Conservation (phyloP, 73 alveolate genomes). For the Halteria grandinella region DNA sequence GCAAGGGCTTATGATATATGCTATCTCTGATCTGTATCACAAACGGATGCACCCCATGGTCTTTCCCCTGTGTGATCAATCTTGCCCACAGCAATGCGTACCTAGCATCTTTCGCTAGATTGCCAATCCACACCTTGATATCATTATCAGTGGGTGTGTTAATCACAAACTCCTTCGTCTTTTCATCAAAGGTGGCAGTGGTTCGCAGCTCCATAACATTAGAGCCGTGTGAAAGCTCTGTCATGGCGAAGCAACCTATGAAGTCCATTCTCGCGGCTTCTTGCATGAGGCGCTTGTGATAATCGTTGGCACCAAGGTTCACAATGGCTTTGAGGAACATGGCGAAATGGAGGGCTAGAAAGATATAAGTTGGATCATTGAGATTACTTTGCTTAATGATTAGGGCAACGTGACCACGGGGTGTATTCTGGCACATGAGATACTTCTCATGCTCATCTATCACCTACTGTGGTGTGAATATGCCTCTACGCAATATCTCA, state of each 20-base stretch:
- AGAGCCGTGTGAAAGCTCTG: conserved; percentile 84
- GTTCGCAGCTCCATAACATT: conserved; percentile 82
- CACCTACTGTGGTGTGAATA: conserved; percentile 35
- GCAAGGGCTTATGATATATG: conserved; percentile 61
- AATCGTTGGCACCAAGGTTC: conserved; percentile 83
- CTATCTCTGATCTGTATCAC: conserved; percentile 79
- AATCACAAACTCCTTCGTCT: conserved; percentile 67
- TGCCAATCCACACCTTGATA: conserved; percentile 88
- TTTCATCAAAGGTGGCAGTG: conserved; percentile 81
- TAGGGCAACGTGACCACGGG: not conserved
- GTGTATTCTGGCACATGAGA: not conserved
- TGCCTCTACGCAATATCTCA: conserved; percentile 16
- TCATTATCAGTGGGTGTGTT: conserved; percentile 80
- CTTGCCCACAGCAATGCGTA: conserved; percentile 81
- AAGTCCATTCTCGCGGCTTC: too few species aligned
- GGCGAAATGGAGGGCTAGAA: conserved; percentile 78
- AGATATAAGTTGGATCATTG: too few species aligned
- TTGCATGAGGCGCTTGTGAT: too few species aligned
- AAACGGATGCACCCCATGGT: conserved; percentile 86
- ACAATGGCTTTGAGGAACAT: conserved; percentile 72
- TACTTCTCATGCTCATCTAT: conserved; percentile 21
- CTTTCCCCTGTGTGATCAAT: conserved; percentile 58
- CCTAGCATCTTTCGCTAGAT: conserved; percentile 75
- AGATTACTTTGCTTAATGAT: conserved; percentile 30
- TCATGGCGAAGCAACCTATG: conserved; percentile 76